phyloP scores from a whole-genome alignment of 768 basidiomycete species.

The Tylopilus vinaceipallidus region DNA sequence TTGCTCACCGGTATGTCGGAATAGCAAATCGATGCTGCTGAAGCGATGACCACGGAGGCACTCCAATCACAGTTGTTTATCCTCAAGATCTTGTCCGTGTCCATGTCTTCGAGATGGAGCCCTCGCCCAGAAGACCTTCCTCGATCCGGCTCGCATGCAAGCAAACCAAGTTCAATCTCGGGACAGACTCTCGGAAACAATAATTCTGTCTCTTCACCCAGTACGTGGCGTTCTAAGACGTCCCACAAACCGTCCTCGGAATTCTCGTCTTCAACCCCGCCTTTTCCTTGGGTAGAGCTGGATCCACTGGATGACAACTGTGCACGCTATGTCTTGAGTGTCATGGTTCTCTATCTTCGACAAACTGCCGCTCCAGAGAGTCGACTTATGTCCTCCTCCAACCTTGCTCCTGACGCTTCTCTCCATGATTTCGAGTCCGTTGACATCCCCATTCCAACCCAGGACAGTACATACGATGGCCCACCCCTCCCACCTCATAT shows the following conservation, averaged over 20 bases:
- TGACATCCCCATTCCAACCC: slow-evolving; percentile 34
- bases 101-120: slow-evolving; percentile 77
- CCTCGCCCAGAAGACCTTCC: slow-evolving; percentile 38
- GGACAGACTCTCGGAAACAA: slow-evolving; percentile 24
- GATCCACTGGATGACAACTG: slow-evolving; percentile 77
- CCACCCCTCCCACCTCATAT: slow-evolving; percentile 39
- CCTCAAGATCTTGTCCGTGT: slow-evolving; percentile 74
- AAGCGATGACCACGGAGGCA: slow-evolving; percentile 60
- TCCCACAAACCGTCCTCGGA: slow-evolving; percentile 44
- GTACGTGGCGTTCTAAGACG: slow-evolving; percentile 23
- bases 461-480: slow-evolving; percentile 21
- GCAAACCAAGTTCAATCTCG: slow-evolving; percentile 36
- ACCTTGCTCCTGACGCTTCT: slow-evolving; percentile 56
- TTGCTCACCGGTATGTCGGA: slow-evolving; percentile 14
- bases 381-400: slow-evolving; percentile 58
- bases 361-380: slow-evolving; percentile 60
- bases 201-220: slow-evolving; percentile 37
- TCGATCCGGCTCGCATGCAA: slow-evolving; percentile 42
- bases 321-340: slow-evolving; percentile 76
- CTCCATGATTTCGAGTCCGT: slow-evolving; percentile 72
- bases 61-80: slow-evolving; percentile 87
- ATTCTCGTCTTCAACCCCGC: slow-evolving; percentile 28
- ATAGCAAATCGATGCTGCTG: slow-evolving; percentile 54
- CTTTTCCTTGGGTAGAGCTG: slow-evolving; percentile 57
- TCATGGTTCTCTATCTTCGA: slow-evolving; percentile 80